Evolutionary conservation across 305 asterid genomes (phyloP).

Genomic region (Fraxinus xanthoxyloides): DNA sequence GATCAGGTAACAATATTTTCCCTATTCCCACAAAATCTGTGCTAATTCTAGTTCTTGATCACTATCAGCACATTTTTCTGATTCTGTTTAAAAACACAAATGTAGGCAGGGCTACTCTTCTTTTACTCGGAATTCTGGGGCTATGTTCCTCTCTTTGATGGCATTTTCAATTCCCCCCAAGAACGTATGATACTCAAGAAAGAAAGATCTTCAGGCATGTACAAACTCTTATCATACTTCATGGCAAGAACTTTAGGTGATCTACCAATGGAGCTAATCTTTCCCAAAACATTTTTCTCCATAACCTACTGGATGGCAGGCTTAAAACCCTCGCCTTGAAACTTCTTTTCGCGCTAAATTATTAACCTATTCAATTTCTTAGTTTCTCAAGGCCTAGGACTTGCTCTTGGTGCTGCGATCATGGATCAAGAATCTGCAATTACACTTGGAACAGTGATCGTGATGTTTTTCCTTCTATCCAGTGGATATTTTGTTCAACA

Average conservation of each 20-base stretch:
- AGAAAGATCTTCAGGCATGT: constrained; percentile 86
- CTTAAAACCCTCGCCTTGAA: constrained; percentile 32
- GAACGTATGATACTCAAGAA: constrained; percentile 69
- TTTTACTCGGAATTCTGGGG: constrained; percentile 76
- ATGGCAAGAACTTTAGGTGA: constrained; percentile 69
- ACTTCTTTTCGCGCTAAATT: constrained; percentile 48
- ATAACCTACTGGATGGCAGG: constrained; percentile 87
- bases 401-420: constrained; percentile 71
- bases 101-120: constrained; percentile 69
- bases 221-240: constrained; percentile 78
- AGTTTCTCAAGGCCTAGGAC: constrained; percentile 67
- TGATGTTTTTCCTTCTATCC: constrained; percentile 53
- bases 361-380: constrained; percentile 50
- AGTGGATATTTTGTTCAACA: constrained; percentile 70
- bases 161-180: constrained; percentile 75
- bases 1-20: constrained; percentile 58
- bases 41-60: background rate
- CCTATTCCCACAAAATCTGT: background rate
- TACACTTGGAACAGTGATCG: constrained; percentile 56
- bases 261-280: constrained; percentile 80
- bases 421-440: constrained; percentile 73
- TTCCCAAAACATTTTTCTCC: constrained; percentile 54
- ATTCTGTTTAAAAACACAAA: background rate
- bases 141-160: constrained; percentile 76
- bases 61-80: no score